Evolutionary conservation across 768 basidiomycete genomes (phyloP).

Genomic region (Lactifluus echinatus): DNA sequence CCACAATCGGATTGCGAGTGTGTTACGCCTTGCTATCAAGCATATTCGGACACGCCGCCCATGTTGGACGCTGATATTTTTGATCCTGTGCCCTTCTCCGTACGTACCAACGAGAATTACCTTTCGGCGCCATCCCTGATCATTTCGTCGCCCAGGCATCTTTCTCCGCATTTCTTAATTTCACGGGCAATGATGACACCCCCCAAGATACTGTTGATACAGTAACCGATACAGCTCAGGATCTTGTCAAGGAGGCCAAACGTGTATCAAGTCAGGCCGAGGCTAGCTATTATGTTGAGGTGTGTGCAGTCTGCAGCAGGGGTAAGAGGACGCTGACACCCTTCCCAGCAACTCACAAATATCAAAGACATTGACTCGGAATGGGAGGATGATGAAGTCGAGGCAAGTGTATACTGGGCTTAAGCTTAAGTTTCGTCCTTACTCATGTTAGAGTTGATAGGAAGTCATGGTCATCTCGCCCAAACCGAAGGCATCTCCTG

Average conservation of each 20-base stretch:
- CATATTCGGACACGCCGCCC: conserved; percentile 18
- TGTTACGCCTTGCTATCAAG: conserved; percentile 3
- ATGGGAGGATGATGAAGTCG: conserved; percentile 22
- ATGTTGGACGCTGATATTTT: conserved; percentile 17
- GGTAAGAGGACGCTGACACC: neutral
- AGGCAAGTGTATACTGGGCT: conserved; percentile 2
- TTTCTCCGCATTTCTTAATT: conserved; percentile 14
- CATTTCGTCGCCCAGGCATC: conserved; percentile 13
- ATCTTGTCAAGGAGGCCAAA: neutral
- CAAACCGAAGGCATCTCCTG: conserved; percentile 5
- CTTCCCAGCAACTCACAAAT: conserved; percentile 16
- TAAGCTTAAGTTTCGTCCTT: neutral
- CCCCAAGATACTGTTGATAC: neutral
- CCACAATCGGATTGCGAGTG: conserved; percentile 8
- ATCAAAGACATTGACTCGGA: conserved; percentile 20
- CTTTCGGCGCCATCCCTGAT: neutral
- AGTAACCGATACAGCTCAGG: neutral
- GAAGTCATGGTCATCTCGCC: conserved; percentile 21
- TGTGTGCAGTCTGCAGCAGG: neutral
- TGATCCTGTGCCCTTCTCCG: conserved; percentile 21
- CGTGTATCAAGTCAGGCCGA: conserved; percentile 13
- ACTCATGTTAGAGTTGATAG: conserved; percentile 2
- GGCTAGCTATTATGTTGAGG: conserved; percentile 21
- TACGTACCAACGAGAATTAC: neutral
- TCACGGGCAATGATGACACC: neutral